phyloP scores from a whole-genome alignment of 2,329 filamentous ascomycete genomes.

The Podosphaera leucotricha region DNA sequence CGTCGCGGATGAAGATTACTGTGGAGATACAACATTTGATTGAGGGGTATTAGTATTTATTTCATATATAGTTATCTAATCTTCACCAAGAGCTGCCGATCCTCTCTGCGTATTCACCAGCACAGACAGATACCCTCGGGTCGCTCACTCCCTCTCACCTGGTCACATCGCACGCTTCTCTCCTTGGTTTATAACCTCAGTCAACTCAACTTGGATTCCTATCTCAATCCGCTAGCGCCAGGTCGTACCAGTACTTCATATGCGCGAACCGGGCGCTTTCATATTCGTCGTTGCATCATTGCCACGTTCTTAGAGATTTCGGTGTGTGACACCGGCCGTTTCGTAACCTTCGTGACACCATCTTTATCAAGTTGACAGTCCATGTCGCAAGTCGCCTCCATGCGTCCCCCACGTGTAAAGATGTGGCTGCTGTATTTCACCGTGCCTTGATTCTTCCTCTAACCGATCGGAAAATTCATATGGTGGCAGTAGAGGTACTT shows the following conservation, averaged over 20 bases:
- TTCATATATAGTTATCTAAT: background rate
- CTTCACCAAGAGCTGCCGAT: background rate
- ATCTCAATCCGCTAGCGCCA: too few relatives aligned
- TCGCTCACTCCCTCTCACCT: background rate
- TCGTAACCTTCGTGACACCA: background rate
- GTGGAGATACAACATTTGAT: background rate
- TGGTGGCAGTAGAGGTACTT: slow-evolving; percentile 5
- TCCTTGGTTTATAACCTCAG: background rate
- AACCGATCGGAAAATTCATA: slow-evolving; percentile 10
- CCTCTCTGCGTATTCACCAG: too few relatives aligned
- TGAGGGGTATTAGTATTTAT: background rate
- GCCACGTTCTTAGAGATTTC: background rate
- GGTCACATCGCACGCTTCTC: background rate
- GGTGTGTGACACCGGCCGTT: background rate
- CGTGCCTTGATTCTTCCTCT: slow-evolving; percentile 9
- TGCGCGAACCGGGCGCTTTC: background rate
- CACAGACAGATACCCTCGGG: background rate
- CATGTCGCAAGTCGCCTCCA: slow-evolving; percentile 2
- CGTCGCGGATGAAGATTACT: background rate
- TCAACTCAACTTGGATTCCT: background rate
- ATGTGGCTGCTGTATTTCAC: slow-evolving; percentile 2
- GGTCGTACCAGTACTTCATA: background rate
- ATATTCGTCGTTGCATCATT: background rate
- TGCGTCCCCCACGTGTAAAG: slow-evolving; percentile 14
- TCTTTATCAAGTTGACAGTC: background rate